phyloP scores from a whole-genome alignment of 2,329 filamentous ascomycete genomes.

The Aspergillus uvarum region DNA sequence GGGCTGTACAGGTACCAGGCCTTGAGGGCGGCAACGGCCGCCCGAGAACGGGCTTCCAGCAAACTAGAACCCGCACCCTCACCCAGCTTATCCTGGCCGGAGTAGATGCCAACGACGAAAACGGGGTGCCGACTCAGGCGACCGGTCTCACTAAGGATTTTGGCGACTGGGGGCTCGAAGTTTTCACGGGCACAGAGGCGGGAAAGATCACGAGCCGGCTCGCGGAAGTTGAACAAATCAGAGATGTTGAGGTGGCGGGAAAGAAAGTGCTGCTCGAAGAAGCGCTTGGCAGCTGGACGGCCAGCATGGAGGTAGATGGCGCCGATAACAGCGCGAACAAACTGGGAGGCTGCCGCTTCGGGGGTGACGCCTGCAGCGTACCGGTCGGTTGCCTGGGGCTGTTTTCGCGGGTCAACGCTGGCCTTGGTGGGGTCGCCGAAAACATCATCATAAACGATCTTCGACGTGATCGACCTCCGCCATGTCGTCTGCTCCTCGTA shows the following conservation, averaged over 20 bases:
- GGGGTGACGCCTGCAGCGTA: conserved; percentile 43
- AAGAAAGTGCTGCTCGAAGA: conserved; percentile 81
- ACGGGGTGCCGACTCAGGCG: conserved; percentile 81
- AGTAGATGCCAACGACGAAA: conserved; percentile 91
- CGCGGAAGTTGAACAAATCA: conserved; percentile 77
- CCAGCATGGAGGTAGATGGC: conserved; percentile 84
- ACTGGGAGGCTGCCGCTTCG: conserved; percentile 67
- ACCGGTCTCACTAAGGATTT: conserved; percentile 88
- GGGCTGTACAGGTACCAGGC: conserved; percentile 96
- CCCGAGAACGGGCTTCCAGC: conserved; percentile 72
- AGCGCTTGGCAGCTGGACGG: conserved; percentile 72
- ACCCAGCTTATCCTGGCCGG: conserved; percentile 84
- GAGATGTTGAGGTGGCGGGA: conserved; percentile 74
- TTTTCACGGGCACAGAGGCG: conserved; percentile 83
- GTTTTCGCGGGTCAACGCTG: conserved; percentile 29
- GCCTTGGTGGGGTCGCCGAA: conserved; percentile 66
- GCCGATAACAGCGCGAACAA: conserved; percentile 81
- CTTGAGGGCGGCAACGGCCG: conserved; percentile 82
- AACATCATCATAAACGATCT: conserved; percentile 77
- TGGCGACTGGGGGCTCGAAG: conserved; percentile 82
- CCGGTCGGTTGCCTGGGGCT: conserved; percentile 17
- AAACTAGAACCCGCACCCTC: conserved; percentile 82
- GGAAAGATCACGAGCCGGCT: conserved; percentile 79
- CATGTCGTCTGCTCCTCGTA: conserved; percentile 57
- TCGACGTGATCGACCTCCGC: conserved; percentile 70